These are phyloP conservation scores for Xerocomus potaroensis DNA, from an alignment of 768 basidiomycete genomes.

Conservation along the genomic window DNA sequence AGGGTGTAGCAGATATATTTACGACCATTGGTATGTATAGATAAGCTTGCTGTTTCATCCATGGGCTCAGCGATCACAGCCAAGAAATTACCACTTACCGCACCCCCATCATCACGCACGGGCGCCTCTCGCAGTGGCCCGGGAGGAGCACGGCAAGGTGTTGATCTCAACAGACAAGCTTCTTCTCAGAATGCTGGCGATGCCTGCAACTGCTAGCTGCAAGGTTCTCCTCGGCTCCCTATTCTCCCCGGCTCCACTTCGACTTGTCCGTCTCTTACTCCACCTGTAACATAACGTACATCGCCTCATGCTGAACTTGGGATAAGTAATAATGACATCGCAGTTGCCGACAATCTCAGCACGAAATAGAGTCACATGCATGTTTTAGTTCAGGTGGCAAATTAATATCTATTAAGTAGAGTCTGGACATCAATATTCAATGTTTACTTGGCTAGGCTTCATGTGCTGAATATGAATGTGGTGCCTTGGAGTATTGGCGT, in stretches of 20 bases:
- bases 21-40: conserved; percentile 69
- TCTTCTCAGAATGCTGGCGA: conserved; percentile 49
- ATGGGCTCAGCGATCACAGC: conserved; percentile 40
- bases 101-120: conserved; percentile 60
- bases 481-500: no score
- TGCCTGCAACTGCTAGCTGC: conserved; percentile 67
- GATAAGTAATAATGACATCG: conserved; percentile 21
- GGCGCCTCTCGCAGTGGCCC: conserved; percentile 50
- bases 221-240: conserved; percentile 5
- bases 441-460: no score
- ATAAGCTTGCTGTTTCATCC: background rate
- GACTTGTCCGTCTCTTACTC: conserved; percentile 13
- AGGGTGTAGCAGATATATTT: conserved; percentile 84
- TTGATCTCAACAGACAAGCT: conserved; percentile 77
- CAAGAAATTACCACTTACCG: conserved; percentile 84
- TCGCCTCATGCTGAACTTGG: conserved; percentile 26
- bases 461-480: no score
- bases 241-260: conserved; percentile 7
- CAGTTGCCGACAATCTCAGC: conserved; percentile 4
- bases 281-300: conserved; percentile 31
- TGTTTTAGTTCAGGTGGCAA: background rate
- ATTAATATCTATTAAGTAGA: background rate
- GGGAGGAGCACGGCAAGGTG: conserved; percentile 52
- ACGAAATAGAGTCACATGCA: conserved; percentile 5
- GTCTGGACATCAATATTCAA: background rate